Percentiles rank a stretch among this genome's conserved stretches.
These are phyloP conservation scores for Trichoderma lentiforme DNA, from an alignment of 2,329 filamentous ascomycete species.

Conservation along the genomic window DNA sequence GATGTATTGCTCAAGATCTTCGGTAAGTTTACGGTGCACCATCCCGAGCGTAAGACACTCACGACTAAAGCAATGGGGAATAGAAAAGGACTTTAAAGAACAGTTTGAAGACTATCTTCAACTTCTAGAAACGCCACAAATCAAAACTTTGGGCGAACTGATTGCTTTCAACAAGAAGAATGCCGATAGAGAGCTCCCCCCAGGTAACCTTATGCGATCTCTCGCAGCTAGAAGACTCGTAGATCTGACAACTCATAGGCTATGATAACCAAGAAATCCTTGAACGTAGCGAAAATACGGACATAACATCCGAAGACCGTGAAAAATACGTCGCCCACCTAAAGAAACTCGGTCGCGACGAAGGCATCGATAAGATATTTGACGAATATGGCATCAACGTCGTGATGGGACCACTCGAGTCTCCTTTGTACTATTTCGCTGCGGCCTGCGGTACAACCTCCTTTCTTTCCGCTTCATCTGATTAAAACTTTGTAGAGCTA, in stretches of 20 bases:
- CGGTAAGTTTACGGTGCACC: neutral
- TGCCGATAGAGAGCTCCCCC: conserved; percentile 13
- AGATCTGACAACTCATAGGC: neutral
- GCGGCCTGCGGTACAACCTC: neutral
- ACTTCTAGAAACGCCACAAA: neutral
- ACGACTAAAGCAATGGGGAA: neutral
- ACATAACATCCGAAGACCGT: neutral
- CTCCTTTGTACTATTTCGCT: neutral
- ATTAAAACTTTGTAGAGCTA: too few relatives aligned
- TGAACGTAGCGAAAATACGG: neutral
- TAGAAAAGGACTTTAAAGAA: neutral
- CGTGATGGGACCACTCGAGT: conserved; percentile 19
- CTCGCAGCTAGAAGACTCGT: neutral
- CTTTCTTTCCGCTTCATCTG: neutral
- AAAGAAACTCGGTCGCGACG: conserved; percentile 14
- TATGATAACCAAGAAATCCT: neutral
- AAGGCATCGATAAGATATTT: conserved; percentile 16
- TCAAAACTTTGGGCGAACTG: neutral
- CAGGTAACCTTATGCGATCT: neutral
- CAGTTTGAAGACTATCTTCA: neutral
- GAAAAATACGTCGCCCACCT: neutral
- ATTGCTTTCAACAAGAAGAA: conserved; percentile 22
- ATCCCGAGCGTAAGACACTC: too few relatives aligned
- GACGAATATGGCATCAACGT: conserved; percentile 19
- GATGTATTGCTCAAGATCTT: neutral